Conservation (phyloP, 1,139 yeast species). For the Candida tetrigidarum region DNA sequence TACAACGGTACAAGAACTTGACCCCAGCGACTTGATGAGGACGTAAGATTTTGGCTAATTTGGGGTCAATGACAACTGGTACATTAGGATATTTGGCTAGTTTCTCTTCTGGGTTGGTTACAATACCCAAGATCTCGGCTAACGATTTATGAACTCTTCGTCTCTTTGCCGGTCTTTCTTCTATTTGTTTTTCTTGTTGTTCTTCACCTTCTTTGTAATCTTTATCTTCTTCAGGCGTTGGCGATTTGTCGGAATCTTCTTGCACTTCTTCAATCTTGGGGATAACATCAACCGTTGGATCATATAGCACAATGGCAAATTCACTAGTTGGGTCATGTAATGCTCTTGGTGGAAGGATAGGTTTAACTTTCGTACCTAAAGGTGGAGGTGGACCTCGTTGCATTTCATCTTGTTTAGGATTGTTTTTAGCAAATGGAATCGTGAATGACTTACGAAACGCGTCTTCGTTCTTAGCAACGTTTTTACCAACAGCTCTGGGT, state of each 20-base stretch:
- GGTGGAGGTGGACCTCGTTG: constrained; percentile 66
- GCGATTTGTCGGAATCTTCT: constrained; percentile 19
- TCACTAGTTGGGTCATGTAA: constrained; percentile 93
- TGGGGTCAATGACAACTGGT: constrained; percentile 96
- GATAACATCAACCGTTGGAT: constrained; percentile 84
- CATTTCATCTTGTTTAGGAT: constrained; percentile 28
- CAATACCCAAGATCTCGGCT: constrained; percentile 81
- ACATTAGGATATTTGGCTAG: constrained; percentile 71
- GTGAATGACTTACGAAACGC: constrained; percentile 47
- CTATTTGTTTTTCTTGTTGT: constrained; percentile 18
- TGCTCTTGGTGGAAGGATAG: constrained; percentile 80
- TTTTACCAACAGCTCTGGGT: constrained; percentile 39
- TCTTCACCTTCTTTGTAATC: constrained; percentile 16
- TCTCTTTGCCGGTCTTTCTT: constrained; percentile 21
- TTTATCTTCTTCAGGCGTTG: constrained; percentile 18
- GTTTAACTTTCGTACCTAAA: constrained; percentile 75
- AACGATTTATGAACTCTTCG: constrained; percentile 60
- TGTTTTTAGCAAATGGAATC: constrained; percentile 52
- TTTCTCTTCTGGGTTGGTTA: constrained; percentile 52
- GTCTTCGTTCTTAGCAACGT: constrained; percentile 32
- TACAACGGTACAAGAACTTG: constrained; percentile 84
- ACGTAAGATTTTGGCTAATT: constrained; percentile 77
- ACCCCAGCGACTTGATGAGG: constrained; percentile 99
- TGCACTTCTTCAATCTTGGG: constrained; percentile 45
- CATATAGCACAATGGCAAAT: constrained; percentile 92